Evolutionary conservation across 352 stramenopile species (phyloP), one percentile per base, ranked within the genome.

Genomic region (Phytopythium aichiense): DNA sequence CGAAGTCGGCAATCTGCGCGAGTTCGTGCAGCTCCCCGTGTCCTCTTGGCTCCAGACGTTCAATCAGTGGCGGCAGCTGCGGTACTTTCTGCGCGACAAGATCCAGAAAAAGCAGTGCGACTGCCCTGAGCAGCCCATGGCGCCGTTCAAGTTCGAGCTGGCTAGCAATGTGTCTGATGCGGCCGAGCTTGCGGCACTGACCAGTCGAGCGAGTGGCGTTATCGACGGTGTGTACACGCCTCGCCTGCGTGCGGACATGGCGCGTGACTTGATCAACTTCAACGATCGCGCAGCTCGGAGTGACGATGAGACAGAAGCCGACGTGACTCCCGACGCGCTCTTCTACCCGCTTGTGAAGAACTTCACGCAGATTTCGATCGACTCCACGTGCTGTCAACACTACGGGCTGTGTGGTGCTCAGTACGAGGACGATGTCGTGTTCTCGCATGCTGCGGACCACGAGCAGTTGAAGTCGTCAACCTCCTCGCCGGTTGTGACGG

Each of bases 1-100:
- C 42, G 72, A 88, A 12, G 68, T 96, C 9, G 88, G 85, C 0
- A 77, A 69, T 45, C 75, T 96, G 38, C 74, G 77, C 13, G 67
- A 84, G 56, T 97, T 94, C 57, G 84, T 96, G 33, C 79, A 95
- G 55, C 59, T 88, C 8, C 85, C 88, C 1, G 82, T 97, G 43
- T 95, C 88, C 61, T 94, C 84, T 43, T 97, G 89, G 89, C 63
- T 96, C 30, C 82, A 95, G 48, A 90, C 81, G 18, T 92, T 94
- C 63, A 92, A 94, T 60, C 85, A 94, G 62, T 94, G 85, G 85
- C 79, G 85, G 8, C 85, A 94, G 68, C 84, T 94, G 81, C 79
- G 85, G 0, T 87, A 84, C 60, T 94, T 89, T 45, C 68, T 94
- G 11, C 63, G 84, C 49, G 81, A 89, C 9, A 94, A 94, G 58